Evolutionary conservation across 495 filamentous ascomycete genomes (phyloP).

Genomic region (Saxophila tyrrhenica): DNA sequence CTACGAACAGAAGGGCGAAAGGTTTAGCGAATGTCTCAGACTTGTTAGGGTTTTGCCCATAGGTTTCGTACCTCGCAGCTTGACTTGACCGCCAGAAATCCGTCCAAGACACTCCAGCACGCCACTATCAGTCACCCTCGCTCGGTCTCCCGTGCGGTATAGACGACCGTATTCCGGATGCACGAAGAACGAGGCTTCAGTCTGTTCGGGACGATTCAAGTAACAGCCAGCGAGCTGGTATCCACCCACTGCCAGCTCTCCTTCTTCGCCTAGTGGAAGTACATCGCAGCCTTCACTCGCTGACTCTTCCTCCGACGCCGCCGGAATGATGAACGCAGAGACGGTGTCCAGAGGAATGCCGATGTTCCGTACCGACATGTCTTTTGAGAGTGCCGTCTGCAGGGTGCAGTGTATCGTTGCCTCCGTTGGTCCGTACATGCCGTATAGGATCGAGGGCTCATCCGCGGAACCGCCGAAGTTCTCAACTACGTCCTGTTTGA

Average conservation of each 20-base stretch:
- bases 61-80: constrained; percentile 46
- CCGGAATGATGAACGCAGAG: constrained; percentile 54
- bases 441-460: constrained; percentile 49
- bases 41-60: too few species aligned
- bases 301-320: constrained; percentile 10
- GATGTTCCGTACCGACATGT: constrained; percentile 51
- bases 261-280: constrained; percentile 54
- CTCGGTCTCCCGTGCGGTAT: constrained; percentile 82
- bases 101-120: constrained; percentile 73
- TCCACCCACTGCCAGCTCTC: constrained; percentile 77
- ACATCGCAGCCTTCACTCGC: constrained; percentile 24
- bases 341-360: constrained; percentile 65
- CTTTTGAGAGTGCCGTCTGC: constrained; percentile 34
- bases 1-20: too few species aligned
- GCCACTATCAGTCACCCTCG: constrained; percentile 54
- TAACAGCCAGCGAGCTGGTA: constrained; percentile 69
- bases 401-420: constrained; percentile 68
- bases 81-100: constrained; percentile 66
- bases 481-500: constrained; percentile 56
- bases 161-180: constrained; percentile 43
- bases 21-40: too few species aligned
- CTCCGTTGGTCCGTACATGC: constrained; percentile 73
- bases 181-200: constrained; percentile 53
- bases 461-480: constrained; percentile 50
- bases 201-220: constrained; percentile 71